Percentiles rank a stretch among this genome's conserved stretches.
These are phyloP conservation scores for Gigaspora rosea DNA, from an alignment of 192 early-diverging fungal species.

Conservation along the genomic window DNA sequence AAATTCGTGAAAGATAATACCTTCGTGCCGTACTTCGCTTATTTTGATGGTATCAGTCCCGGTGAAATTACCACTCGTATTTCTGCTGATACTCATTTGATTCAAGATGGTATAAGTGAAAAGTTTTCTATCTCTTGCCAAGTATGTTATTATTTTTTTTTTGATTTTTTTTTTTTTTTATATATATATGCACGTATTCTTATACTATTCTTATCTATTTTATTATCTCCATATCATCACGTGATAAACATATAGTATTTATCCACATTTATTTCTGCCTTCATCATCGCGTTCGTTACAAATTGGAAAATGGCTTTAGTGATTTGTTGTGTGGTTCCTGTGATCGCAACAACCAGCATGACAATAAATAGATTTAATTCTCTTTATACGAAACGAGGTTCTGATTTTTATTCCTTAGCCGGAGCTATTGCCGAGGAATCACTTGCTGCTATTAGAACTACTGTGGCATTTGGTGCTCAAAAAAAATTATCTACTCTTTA, in stretches of 20 bases:
- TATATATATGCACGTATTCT: too few relatives aligned
- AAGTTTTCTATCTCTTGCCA: slow-evolving; percentile 54
- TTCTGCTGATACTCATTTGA: slow-evolving; percentile 82
- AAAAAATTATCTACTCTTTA: slow-evolving; percentile 51
- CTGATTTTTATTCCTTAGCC: slow-evolving; percentile 67
- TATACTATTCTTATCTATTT: too few relatives aligned
- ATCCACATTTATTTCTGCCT: too few relatives aligned
- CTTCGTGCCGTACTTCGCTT: slow-evolving; percentile 79
- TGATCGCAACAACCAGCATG: slow-evolving; percentile 62
- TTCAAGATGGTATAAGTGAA: slow-evolving; percentile 89
- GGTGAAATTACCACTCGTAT: slow-evolving; percentile 84
- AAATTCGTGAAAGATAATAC: slow-evolving; percentile 82
- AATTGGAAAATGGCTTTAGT: slow-evolving; percentile 68
- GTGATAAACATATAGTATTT: too few relatives aligned
- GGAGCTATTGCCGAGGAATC: slow-evolving; percentile 80
- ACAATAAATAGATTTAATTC: slow-evolving; percentile 59
- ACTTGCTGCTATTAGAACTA: slow-evolving; percentile 83
- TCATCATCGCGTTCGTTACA: too few relatives aligned
- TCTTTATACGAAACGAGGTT: slow-evolving; percentile 51
- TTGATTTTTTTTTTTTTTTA: too few relatives aligned
- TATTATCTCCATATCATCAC: too few relatives aligned
- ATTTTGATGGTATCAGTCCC: slow-evolving; percentile 80
- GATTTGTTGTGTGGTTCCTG: slow-evolving; percentile 60
- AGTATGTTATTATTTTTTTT: too few relatives aligned
- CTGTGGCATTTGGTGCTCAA: slow-evolving; percentile 72